Evolutionary conservation across 2,329 filamentous ascomycete genomes (phyloP).

Genomic region (Aspergillus uvarum): DNA sequence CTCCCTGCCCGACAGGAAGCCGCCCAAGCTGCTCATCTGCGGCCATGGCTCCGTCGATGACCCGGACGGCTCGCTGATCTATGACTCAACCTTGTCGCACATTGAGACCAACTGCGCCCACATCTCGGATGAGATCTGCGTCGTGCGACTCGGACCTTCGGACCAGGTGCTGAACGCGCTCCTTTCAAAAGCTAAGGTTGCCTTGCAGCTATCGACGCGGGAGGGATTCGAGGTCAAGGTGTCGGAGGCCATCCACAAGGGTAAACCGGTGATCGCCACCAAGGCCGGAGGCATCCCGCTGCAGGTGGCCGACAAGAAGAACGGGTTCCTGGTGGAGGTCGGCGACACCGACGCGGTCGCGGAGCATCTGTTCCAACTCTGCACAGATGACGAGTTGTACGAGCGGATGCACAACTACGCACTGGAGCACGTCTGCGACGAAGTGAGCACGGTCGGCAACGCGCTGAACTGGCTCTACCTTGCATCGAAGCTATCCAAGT

Average conservation of each 20-base stretch:
- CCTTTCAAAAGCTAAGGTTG: conserved; percentile 69
- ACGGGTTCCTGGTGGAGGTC: conserved; percentile 71
- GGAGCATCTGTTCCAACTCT: conserved; percentile 63
- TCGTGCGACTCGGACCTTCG: conserved; percentile 74
- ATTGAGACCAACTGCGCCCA: conserved; percentile 64
- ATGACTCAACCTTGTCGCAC: conserved; percentile 68
- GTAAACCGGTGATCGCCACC: conserved; percentile 74
- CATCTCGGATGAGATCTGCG: conserved; percentile 64
- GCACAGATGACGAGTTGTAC: conserved; percentile 65
- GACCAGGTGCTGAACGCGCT: conserved; percentile 79
- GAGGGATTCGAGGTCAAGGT: conserved; percentile 88
- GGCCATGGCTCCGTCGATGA: conserved; percentile 81
- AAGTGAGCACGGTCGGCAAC: conserved; percentile 79
- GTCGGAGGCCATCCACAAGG: conserved; percentile 77
- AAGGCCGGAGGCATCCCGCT: conserved; percentile 76
- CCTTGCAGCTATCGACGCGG: conserved; percentile 74
- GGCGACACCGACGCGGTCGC: conserved; percentile 71
- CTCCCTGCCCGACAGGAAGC: conserved; percentile 51
- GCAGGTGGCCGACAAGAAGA: conserved; percentile 69
- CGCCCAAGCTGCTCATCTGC: conserved; percentile 70
- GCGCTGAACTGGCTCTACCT: conserved; percentile 75
- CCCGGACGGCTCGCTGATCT: conserved; percentile 71
- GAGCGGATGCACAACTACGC: conserved; percentile 66
- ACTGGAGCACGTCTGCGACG: conserved; percentile 68
- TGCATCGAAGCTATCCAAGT: conserved; percentile 64